Percentiles rank a stretch among this genome's conserved stretches.
Conservation (phyloP, 352 stramenopile genomes). For the Blastocystis sp. region DNA sequence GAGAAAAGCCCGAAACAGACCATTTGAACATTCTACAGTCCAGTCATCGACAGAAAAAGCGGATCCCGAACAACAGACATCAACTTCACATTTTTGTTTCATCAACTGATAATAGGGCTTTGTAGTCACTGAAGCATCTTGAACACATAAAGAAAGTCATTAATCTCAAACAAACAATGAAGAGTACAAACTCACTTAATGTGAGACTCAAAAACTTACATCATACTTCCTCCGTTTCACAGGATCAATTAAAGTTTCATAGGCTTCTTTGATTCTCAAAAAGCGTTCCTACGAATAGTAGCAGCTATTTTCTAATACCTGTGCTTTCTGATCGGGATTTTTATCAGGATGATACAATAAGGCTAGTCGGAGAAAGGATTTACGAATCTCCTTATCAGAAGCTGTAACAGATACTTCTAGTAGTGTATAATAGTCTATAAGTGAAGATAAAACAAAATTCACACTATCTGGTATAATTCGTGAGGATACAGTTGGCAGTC, state of each 20-base stretch:
- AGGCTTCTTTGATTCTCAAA: constrained; percentile 33
- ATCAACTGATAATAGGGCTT: too few relatives aligned
- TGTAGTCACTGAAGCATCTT: too few relatives aligned
- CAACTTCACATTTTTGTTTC: too few relatives aligned
- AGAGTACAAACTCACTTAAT: neutral
- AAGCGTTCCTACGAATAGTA: constrained; percentile 27
- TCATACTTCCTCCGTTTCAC: constrained; percentile 8
- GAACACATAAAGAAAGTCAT: neutral
- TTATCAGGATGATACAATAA: constrained; percentile 38
- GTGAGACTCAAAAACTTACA: neutral
- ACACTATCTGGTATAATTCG: neutral
- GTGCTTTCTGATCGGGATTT: neutral
- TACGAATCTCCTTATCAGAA: constrained; percentile 36
- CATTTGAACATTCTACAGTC: too few relatives aligned
- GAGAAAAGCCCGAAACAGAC: too few relatives aligned
- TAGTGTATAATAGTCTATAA: constrained; percentile 2
- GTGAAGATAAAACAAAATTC: neutral
- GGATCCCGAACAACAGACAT: too few relatives aligned
- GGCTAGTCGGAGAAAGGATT: constrained; percentile 14
- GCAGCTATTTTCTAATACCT: neutral
- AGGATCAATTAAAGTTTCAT: constrained; percentile 24
- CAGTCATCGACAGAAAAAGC: too few relatives aligned
- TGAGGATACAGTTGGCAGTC: too few relatives aligned
- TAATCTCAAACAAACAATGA: neutral
- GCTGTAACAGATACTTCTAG: neutral